Evolutionary conservation across 257 asterid species (phyloP).

Genomic region (Lithospermum erythrorhizon): DNA sequence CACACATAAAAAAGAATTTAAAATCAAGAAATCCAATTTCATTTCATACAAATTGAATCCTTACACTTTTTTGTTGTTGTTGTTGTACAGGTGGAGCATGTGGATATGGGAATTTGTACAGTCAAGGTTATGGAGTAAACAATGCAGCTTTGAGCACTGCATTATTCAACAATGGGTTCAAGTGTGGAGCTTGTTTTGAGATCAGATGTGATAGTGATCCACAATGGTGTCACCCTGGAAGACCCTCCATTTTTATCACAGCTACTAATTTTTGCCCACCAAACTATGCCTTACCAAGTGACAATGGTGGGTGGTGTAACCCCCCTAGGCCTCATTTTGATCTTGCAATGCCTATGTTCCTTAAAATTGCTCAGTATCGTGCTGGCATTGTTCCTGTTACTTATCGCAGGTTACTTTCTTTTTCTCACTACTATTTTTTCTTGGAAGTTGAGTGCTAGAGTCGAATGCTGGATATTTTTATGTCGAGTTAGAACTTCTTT

Average conservation of each 20-base stretch:
- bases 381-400: slow-evolving; percentile 31
- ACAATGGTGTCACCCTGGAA: slow-evolving; percentile 46
- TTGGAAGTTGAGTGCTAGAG: too few species aligned
- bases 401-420: slow-evolving; percentile 20
- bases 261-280: slow-evolving; percentile 34
- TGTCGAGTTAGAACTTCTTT: too few species aligned
- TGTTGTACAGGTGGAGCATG: slow-evolving; percentile 83
- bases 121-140: too few species aligned
- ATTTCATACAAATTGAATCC: neutral
- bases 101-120: slow-evolving; percentile 70
- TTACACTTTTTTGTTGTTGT: neutral
- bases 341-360: slow-evolving; percentile 34
- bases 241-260: slow-evolving; percentile 25
- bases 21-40: too few species aligned
- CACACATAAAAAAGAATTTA: too few species aligned
- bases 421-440: too few species aligned
- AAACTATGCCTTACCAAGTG: slow-evolving; percentile 22
- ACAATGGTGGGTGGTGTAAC: slow-evolving; percentile 40
- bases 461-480: too few species aligned
- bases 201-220: slow-evolving; percentile 42
- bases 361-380: slow-evolving; percentile 23
- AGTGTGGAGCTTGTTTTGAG: slow-evolving; percentile 81
- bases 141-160: slow-evolving; percentile 81
- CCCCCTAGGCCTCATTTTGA: slow-evolving; percentile 38
- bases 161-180: slow-evolving; percentile 54